Evolutionary conservation across 2,329 filamentous ascomycete species (phyloP), one percentile per base, ranked within the genome.

Genomic region (Phyllosticta paracitricarpa): DNA sequence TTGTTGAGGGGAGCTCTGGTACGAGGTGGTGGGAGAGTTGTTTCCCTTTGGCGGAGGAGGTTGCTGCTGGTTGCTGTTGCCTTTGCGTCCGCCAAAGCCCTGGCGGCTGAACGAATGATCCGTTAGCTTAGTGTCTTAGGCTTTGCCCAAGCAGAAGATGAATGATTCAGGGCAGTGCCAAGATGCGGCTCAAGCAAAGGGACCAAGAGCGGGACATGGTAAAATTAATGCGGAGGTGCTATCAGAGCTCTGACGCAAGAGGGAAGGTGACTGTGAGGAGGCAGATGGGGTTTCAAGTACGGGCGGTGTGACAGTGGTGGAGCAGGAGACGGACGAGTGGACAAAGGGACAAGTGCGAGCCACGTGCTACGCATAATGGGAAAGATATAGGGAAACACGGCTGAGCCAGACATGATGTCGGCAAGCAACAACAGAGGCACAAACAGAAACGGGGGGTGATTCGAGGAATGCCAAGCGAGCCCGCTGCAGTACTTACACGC

Each of bases 61-160:
- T 66, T 69, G 61, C 69, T 75, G 74, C 62, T 70, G 71, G 61
- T 67, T 67, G 62, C 72, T 72, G 63, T 70, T 67, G 68, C 76
- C 76, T 64, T 72, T 76, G 55, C 73, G 73, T 62, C 75, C 74
- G 67, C 72, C 73, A 64, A 78, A 73, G 64, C 74, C 75, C 71
- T 74, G 72, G 69, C 75, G 68, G 58, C 69, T 71, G 58, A 25
- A 67, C 74, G 64, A 53, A 63, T 62, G 57, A 68, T 61, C n/a
- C 40, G 67, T 35, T 68, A 65, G 61, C 57, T 65, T 58, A 67
- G 69, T 58, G 68, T 65, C 56, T 68, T 66, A 40, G 64, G 67
- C 40, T 48, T 48, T 48, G 40, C 40, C 40, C 40, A 19, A 48
- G 17, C 40, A 48, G 40, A 6, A 48, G 40, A 48, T 48, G 40